Base-by-base conservation (phyloP, 1,284 basidiomycete genomes). In the Hortiboletus rubellus region DNA sequence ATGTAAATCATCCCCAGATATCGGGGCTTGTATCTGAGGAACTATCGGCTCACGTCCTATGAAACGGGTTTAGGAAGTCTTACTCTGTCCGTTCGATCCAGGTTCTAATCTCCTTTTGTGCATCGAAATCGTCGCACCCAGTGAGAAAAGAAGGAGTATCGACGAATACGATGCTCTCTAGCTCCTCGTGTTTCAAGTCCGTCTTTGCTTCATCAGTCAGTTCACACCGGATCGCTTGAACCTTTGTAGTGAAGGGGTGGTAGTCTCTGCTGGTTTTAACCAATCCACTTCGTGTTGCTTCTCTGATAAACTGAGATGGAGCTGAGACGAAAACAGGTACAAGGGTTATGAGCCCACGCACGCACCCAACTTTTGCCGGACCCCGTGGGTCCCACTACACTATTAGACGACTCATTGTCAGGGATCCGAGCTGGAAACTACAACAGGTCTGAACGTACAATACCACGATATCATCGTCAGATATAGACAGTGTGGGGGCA, bases 281-380 rank as follows among this genome's bases (percentile, higher is more conserved):
- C 2, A 52, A 7, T 1, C 51, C 47, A 2, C 53, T 40, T 17
- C 11, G 49, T 3, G 64, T 68, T 1, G 54, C 66, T 38, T 54
- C 43, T 38, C n/a, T 63, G 42, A 42, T 53, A 33, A 65, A 68
- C 63, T 65, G 37, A 15, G 34, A 30, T 9, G 2, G 27, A 41
- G 8, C 15, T 64, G 8, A 62, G 52, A 48, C 24, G 10, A 43
- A 12, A 43, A 4, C 7, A 5, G 4, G 10, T 3, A 12, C 1
- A 22, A 22, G 7, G 31, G 15, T n/a, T 8, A 30, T 31, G 8
- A 12, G 17, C 17, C 7, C 17, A 22, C 1, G 11, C 15, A 68
- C 64, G n/a, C 34, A 65, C 66, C 63, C 66, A 65, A 18, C 64
- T 65, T 42, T 68, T 68, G 0, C 63, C 66, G 0, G 66, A 66